Percentiles rank a stretch among this genome's conserved stretches.
Conservation (phyloP, 176 grass and related monocot species). For the Carex myosuroides region DNA sequence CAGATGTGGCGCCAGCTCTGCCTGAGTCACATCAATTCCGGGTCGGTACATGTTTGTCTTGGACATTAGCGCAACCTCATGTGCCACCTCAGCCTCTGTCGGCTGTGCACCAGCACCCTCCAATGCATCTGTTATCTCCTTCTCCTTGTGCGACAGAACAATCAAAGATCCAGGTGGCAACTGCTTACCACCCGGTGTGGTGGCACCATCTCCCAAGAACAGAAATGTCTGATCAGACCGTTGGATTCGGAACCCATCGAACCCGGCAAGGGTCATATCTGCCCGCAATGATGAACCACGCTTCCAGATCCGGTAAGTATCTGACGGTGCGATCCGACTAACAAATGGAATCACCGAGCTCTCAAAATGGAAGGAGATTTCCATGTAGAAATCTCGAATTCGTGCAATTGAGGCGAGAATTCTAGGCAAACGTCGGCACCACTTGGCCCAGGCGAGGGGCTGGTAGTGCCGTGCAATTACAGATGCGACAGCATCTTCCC, state of each 20-base stretch:
- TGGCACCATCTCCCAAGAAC: slow-evolving; percentile 65
- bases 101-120: slow-evolving; percentile 88
- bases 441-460: slow-evolving; percentile 96
- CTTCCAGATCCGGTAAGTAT: slow-evolving; percentile 98
- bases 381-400: slow-evolving; percentile 96
- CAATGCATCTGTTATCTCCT: slow-evolving; percentile 84
- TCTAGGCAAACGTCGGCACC: slow-evolving; percentile 80
- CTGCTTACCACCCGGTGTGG: slow-evolving; percentile 36
- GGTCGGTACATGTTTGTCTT: slow-evolving; percentile 97
- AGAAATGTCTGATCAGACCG: slow-evolving; percentile 90
- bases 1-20: slow-evolving; percentile 77
- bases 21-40: slow-evolving; percentile 91
- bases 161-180: slow-evolving; percentile 78
- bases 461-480: slow-evolving; percentile 95
- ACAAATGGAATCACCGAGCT: slow-evolving; percentile 96
- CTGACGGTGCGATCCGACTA: slow-evolving; percentile 83
- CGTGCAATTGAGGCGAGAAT: slow-evolving; percentile 62
- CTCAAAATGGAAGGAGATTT: slow-evolving; percentile 99
- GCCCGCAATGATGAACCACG: slow-evolving; percentile 53
- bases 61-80: slow-evolving; percentile 88
- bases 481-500: slow-evolving; percentile 72
- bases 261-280: slow-evolving; percentile 89
- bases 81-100: slow-evolving; percentile 71
- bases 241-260: slow-evolving; percentile 90
- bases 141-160: slow-evolving; percentile 86